These are phyloP conservation scores for Yueomyces sp. DNA, from an alignment of 1,139 yeast genomes.

Conservation along the genomic window DNA sequence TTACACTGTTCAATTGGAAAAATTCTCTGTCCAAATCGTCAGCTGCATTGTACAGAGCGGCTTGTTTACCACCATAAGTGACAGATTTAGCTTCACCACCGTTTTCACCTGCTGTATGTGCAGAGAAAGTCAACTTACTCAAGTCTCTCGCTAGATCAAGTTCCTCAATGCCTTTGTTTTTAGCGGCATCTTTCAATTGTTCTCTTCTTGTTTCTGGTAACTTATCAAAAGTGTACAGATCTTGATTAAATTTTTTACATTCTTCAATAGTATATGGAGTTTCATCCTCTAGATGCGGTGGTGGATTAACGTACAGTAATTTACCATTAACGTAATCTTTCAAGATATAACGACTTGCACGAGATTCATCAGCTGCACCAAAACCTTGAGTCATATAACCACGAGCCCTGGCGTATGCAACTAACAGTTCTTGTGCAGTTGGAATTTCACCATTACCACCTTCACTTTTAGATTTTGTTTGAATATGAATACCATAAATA, in stretches of 20 bases:
- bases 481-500: conserved; percentile 83
- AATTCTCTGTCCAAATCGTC: conserved; percentile 77
- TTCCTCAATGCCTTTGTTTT: conserved; percentile 39
- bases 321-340: conserved; percentile 95
- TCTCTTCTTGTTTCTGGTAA: conserved; percentile 62
- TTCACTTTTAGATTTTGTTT: conserved; percentile 59
- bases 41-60: conserved; percentile 64
- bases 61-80: conserved; percentile 68
- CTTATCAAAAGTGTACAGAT: conserved; percentile 48
- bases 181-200: conserved; percentile 55
- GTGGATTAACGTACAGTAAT: conserved; percentile 74
- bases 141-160: conserved; percentile 63
- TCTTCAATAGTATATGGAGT: conserved; percentile 37
- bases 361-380: conserved; percentile 92
- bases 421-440: conserved; percentile 77
- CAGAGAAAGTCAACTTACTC: conserved; percentile 62
- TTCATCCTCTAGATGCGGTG: conserved; percentile 48
- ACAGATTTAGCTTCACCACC: conserved; percentile 30
- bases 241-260: conserved; percentile 57
- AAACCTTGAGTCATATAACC: conserved; percentile 97
- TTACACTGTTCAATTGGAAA: conserved; percentile 52
- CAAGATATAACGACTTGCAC: conserved; percentile 85
- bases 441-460: conserved; percentile 78
- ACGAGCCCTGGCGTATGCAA: conserved; percentile 91
- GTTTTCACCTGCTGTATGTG: conserved; percentile 47